Conservation (phyloP, 345 rosid species). For the Aquilaria yunnanensis region DNA sequence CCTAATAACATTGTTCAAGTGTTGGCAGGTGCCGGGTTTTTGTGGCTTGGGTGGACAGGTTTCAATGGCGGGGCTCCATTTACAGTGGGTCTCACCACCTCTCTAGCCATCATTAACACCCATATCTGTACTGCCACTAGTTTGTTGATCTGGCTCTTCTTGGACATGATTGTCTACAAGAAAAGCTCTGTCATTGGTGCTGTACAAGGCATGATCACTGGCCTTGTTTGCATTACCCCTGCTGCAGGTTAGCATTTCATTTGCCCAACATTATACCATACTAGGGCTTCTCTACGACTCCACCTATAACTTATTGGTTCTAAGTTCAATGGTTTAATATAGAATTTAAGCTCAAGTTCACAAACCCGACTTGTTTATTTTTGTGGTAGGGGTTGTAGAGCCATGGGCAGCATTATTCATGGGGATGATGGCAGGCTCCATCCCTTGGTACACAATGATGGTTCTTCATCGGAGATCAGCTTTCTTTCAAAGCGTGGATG, state of each 20-base stretch:
- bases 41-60: slow-evolving; percentile 69
- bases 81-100: slow-evolving; percentile 21
- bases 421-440: slow-evolving; percentile 39
- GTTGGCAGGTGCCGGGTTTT: slow-evolving; percentile 59
- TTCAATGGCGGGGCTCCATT: slow-evolving; percentile 64
- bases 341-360: too few species aligned
- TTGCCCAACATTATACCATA: too few species aligned
- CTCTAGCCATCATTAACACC: slow-evolving; percentile 48
- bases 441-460: slow-evolving; percentile 73
- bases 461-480: slow-evolving; percentile 37
- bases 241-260: slow-evolving; percentile 34
- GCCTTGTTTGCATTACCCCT: slow-evolving; percentile 67
- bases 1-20: slow-evolving; percentile 65
- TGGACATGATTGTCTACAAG: slow-evolving; percentile 49
- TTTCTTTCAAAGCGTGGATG: slow-evolving; percentile 55
- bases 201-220: slow-evolving; percentile 63
- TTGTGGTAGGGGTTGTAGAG: slow-evolving; percentile 35
- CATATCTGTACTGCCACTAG: slow-evolving; percentile 52
- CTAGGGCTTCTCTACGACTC: too few species aligned
- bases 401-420: slow-evolving; percentile 53
- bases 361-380: too few species aligned
- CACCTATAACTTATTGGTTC: too few species aligned
- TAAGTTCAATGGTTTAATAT: too few species aligned
- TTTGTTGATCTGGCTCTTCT: slow-evolving; percentile 46
- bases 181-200: slow-evolving; percentile 59